Conservation (phyloP, 2,329 filamentous ascomycete genomes). For the Lanzia echinophila region DNA sequence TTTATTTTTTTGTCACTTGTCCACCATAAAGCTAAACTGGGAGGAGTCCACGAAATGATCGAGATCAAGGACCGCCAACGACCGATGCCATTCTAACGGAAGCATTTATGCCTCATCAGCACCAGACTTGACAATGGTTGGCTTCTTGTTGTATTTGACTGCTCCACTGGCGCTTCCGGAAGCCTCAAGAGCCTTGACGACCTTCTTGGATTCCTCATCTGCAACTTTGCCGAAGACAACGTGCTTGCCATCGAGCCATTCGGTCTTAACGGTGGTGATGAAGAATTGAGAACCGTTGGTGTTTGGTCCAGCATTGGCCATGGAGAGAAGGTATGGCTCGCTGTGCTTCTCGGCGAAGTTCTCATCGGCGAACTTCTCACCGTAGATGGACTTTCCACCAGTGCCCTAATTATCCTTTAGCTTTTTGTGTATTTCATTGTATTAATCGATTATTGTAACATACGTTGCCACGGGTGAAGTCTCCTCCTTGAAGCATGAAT, state of each 20-base stretch:
- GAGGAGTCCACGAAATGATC: slow-evolving; percentile 3
- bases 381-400: slow-evolving; percentile 90
- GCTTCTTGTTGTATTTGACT: slow-evolving; percentile 49
- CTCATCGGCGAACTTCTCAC: slow-evolving; percentile 90
- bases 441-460: slow-evolving; percentile 30
- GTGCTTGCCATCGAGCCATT: slow-evolving; percentile 92
- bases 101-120: slow-evolving; percentile 17
- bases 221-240: slow-evolving; percentile 81
- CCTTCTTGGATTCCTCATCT: slow-evolving; percentile 34
- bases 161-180: slow-evolving; percentile 49
- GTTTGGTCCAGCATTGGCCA: slow-evolving; percentile 94
- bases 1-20: slow-evolving; percentile 9
- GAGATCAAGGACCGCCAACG: slow-evolving; percentile 12
- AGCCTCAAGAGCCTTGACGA: slow-evolving; percentile 57
- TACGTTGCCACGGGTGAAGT: slow-evolving; percentile 90
- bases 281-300: slow-evolving; percentile 99
- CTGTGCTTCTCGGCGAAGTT: slow-evolving; percentile 76
- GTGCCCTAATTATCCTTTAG: slow-evolving; percentile 57
- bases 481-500: slow-evolving; percentile 95
- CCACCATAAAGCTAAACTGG: slow-evolving; percentile 8
- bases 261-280: slow-evolving; percentile 90
- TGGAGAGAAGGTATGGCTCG: slow-evolving; percentile 75
- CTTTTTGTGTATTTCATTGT: slow-evolving; percentile 43
- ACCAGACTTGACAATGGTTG: slow-evolving; percentile 52
- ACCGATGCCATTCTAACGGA: slow-evolving; percentile 33